Evolutionary conservation across 805 yeast species (phyloP).

Genomic region (Saturnispora ahearnii): DNA sequence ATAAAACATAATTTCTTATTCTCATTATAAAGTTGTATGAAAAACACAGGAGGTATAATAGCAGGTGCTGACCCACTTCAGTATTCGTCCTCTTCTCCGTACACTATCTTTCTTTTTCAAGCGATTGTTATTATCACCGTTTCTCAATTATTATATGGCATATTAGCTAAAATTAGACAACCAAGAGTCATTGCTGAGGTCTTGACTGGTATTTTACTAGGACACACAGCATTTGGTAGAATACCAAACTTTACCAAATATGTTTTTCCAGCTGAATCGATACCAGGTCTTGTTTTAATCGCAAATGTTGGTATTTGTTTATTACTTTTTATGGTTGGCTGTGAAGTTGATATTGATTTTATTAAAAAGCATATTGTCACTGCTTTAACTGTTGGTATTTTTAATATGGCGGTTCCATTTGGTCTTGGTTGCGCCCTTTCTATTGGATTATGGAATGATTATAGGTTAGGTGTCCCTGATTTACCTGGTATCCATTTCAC

Average conservation of each 20-base stretch:
- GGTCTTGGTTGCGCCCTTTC: conserved; percentile 70
- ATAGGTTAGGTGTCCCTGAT: conserved; percentile 30
- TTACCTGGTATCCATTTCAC: conserved; percentile 45
- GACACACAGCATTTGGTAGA: conserved; percentile 68
- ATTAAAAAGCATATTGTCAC: conserved; percentile 50
- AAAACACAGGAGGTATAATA: conserved; percentile 40
- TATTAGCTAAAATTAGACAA: conserved; percentile 54
- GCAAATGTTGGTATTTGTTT: conserved; percentile 71
- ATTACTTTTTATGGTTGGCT: conserved; percentile 66
- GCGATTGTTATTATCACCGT: conserved; percentile 49
- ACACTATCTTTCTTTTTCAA: conserved; percentile 64
- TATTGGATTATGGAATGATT: conserved; percentile 54
- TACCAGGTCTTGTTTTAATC: conserved; percentile 53
- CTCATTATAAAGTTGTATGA: background rate
- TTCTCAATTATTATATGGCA: conserved; percentile 53
- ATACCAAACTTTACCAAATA: conserved; percentile 57
- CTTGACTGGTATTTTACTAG: conserved; percentile 63
- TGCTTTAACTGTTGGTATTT: conserved; percentile 60
- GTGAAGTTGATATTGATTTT: conserved; percentile 66
- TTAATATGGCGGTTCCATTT: conserved; percentile 71
- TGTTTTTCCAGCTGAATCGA: conserved; percentile 57
- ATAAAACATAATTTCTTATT: no score
- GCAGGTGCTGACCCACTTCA: conserved; percentile 65
- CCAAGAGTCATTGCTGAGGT: conserved; percentile 82
- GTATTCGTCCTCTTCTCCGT: conserved; percentile 49